Conservation (phyloP, 179 eudicot species). For the Beta corolliflora region DNA sequence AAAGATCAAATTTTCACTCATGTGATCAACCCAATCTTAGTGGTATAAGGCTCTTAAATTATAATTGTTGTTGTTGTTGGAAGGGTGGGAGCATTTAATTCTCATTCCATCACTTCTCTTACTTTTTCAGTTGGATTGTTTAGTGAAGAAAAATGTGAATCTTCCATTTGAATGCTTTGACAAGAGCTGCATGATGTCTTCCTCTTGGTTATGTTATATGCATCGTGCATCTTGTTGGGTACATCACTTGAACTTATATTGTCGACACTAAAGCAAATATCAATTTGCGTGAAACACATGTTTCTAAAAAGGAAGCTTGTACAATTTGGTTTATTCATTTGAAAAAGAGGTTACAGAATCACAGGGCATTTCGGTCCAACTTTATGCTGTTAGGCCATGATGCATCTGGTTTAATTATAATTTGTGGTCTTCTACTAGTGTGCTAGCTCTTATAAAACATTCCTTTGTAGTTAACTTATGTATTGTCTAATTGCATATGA, state of each 20-base stretch:
- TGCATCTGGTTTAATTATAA: background rate
- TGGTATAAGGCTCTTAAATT: no score
- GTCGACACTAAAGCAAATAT: background rate
- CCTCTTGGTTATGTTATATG: background rate
- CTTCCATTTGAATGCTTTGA: background rate
- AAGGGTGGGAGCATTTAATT: background rate
- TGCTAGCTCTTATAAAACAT: background rate
- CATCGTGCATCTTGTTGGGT: background rate
- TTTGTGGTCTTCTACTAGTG: background rate
- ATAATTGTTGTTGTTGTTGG: background rate
- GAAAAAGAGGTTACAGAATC: background rate
- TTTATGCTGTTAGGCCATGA: background rate
- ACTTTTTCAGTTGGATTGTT: background rate
- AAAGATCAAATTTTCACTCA: no score
- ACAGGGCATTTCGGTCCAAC: background rate
- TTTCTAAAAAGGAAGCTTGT: background rate
- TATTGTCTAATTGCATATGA: background rate
- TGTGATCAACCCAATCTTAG: no score
- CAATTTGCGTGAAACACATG: background rate
- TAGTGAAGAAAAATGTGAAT: background rate
- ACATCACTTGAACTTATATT: background rate
- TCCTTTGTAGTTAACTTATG: background rate
- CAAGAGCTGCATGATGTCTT: background rate
- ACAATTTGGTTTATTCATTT: no score
- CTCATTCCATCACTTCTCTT: background rate